Conservation (phyloP, 2,329 filamentous ascomycete species). For the Fusarium chuoi region DNA sequence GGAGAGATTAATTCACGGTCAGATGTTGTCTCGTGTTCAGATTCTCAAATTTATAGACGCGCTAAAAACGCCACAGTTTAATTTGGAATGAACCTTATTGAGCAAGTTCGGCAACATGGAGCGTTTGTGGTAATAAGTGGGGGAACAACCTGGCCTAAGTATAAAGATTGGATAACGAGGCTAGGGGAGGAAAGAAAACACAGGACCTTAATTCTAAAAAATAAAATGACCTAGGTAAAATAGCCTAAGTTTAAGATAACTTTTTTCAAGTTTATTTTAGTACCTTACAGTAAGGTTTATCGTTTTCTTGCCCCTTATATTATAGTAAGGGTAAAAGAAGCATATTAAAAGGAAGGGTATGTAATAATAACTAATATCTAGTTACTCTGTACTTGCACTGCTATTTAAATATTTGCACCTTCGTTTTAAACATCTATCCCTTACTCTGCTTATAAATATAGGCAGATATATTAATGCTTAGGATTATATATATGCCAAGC, state of each 20-base stretch:
- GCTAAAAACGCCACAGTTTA: neutral
- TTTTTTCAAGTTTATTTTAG: too few species aligned
- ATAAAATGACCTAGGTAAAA: too few species aligned
- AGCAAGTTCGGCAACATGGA: neutral
- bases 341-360: neutral
- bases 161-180: neutral
- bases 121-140: neutral
- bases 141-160: neutral
- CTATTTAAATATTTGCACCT: neutral
- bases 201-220: too few species aligned
- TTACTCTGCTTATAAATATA: neutral
- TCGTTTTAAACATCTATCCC: accelerated
- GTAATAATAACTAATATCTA: neutral
- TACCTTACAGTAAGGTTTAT: too few species aligned
- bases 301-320: too few species aligned
- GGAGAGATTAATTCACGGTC: neutral
- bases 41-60: neutral
- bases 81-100: neutral
- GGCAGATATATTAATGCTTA: neutral
- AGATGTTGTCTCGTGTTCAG: neutral
- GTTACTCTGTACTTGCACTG: accelerated
- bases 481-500: neutral
- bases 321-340: neutral
- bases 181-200: too few species aligned
- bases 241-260: too few species aligned